Evolutionary conservation across 257 asterid species (phyloP), one percentile per base, ranked within the genome.

Genomic region (Petunia axillaris): DNA sequence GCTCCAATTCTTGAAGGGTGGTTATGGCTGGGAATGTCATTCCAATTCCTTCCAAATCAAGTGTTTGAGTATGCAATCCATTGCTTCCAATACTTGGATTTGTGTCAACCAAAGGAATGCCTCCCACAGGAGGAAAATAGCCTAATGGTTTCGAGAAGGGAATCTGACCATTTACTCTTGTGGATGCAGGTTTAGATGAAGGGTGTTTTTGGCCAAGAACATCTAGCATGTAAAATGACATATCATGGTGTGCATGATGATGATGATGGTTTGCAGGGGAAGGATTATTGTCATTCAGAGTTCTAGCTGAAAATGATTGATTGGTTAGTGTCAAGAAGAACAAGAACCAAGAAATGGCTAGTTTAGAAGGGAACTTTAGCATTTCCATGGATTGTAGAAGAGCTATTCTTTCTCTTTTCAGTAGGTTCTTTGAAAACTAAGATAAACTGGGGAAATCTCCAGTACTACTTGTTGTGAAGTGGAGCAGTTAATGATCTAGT

Each of bases 141-240:
- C 86, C 83, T 50, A 77, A 43, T 59, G 89, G 89, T 78, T 85
- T 83, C 2, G 89, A 80, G 78, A 85, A 85, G 66, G 87, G 89
- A 8, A 77, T 67, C 8, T 76, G 81, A 40, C 63, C 63, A 41
- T 80, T 77, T 60, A 64, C 53, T 67, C 68, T 80, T 15, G 83
- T 43, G 44, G 82, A 39, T 75, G 59, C 50, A 35, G 84, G 78
- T 14, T 5, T 76, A 1, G 82, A 65, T 5, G 84, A 70, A 35
- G 78, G 82, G 44, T 80, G 75, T 65, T 71, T 55, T 53, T 66
- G 53, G 3, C 67, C 41, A 9, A 83, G 85, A 43, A 81, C 83
- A 55, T 84, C 75, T 10, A 52, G 46, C 89, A 86, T 86, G 80
- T 63, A 86, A 74, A 86, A 86, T 15, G 74, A 37, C 62, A 64